These are phyloP conservation scores for Echinochloa phyllopogon DNA, from an alignment of 176 grass and related monocot species.

Conservation along the genomic window DNA sequence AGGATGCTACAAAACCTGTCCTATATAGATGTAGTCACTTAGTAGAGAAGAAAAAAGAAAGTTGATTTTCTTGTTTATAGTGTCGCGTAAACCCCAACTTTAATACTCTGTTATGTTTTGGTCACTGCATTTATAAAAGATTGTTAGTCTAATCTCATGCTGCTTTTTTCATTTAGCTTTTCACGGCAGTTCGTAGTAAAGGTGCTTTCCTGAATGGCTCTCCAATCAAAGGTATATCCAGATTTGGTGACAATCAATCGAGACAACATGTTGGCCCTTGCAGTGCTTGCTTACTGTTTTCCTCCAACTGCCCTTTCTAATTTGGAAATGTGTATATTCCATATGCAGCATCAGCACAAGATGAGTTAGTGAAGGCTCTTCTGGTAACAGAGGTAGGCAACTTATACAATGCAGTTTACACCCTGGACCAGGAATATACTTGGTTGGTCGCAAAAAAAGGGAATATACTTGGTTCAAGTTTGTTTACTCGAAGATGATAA, in stretches of 20 bases:
- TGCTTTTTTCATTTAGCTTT: conserved; percentile 60
- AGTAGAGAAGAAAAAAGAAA: not conserved
- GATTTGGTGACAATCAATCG: not conserved
- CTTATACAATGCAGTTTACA: not conserved
- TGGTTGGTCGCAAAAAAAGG: no score
- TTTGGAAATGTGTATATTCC: conserved; percentile 11
- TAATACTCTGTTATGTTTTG: conserved; percentile 19
- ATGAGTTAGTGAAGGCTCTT: conserved; percentile 87
- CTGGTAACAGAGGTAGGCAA: conserved; percentile 89
- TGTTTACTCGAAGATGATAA: conserved; percentile 11
- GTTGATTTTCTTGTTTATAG: not conserved
- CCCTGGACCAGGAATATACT: not conserved
- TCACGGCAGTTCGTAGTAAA: conserved; percentile 81
- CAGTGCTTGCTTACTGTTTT: not conserved
- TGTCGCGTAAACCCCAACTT: not conserved
- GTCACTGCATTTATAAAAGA: not conserved
- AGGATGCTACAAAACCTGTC: not conserved
- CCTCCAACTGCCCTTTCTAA: not conserved
- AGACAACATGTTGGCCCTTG: not conserved
- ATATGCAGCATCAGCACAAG: conserved; percentile 90
- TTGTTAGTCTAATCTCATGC: conserved; percentile 15
- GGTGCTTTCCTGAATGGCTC: conserved; percentile 88
- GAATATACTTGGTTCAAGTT: not conserved
- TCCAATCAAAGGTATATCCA: conserved; percentile 77
- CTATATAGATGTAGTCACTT: not conserved